phyloP scores from a whole-genome alignment of 805 yeast genomes.

The Suhomyces sp. region DNA sequence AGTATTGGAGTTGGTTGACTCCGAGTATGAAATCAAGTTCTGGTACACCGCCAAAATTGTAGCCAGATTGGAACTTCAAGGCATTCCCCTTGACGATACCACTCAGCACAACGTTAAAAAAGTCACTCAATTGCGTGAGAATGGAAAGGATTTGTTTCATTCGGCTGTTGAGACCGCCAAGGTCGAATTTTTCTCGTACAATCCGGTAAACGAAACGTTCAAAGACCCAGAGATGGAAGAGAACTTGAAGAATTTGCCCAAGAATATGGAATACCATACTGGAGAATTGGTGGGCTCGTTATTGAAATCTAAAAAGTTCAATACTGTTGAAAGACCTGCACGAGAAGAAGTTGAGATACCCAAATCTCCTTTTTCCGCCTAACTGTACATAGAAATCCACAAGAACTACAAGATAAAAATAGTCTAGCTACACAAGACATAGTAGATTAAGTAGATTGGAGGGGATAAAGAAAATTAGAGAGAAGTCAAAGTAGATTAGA shows the following conservation, averaged over 20 bases:
- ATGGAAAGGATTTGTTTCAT: constrained; percentile 54
- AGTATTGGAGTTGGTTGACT: constrained; percentile 79
- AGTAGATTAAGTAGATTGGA: no score
- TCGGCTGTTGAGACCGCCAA: constrained; percentile 57
- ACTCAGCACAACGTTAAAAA: constrained; percentile 58
- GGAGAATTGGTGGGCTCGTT: constrained; percentile 23
- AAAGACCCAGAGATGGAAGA: constrained; percentile 20
- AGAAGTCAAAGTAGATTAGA: no score
- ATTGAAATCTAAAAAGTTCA: constrained; percentile 32
- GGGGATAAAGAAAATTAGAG: background rate
- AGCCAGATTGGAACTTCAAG: constrained; percentile 73
- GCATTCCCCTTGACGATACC: constrained; percentile 44
- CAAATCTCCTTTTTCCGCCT: constrained; percentile 11
- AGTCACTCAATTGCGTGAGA: constrained; percentile 43
- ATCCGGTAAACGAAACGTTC: constrained; percentile 27
- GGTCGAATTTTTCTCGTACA: constrained; percentile 32
- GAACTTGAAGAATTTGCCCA: constrained; percentile 34
- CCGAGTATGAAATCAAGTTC: constrained; percentile 59
- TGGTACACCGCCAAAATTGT: constrained; percentile 80
- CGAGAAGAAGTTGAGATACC: constrained; percentile 13
- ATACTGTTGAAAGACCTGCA: constrained; percentile 27
- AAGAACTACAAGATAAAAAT: background rate
- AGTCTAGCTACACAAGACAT: background rate
- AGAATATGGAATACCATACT: constrained; percentile 24
- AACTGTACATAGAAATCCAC: constrained; percentile 1